Conservation (phyloP, 2,329 filamentous ascomycete genomes). For the Zymoseptoria tritici region DNA sequence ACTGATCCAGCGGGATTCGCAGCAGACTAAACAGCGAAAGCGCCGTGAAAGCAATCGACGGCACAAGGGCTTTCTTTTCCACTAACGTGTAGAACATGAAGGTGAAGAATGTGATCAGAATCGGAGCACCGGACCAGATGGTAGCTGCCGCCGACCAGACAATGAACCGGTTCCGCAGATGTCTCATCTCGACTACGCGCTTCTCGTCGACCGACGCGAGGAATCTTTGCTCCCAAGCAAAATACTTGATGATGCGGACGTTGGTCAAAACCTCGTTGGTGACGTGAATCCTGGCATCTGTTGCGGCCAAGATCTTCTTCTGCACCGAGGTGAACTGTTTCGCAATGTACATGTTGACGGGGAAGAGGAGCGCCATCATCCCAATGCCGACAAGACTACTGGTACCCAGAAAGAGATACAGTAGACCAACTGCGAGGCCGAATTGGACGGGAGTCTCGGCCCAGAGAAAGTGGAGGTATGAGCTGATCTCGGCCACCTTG, state of each 20-base stretch:
- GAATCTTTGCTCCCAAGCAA: slow-evolving; percentile 95
- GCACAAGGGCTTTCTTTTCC: slow-evolving; percentile 80
- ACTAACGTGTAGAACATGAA: slow-evolving; percentile 89
- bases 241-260: slow-evolving; percentile 98
- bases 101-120: slow-evolving; percentile 92
- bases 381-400: slow-evolving; percentile 90
- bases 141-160: slow-evolving; percentile 88
- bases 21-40: slow-evolving; percentile 93
- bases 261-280: slow-evolving; percentile 97
- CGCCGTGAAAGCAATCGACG: slow-evolving; percentile 90
- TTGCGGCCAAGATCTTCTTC: slow-evolving; percentile 84
- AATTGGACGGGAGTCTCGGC: slow-evolving; percentile 86
- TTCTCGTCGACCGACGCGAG: slow-evolving; percentile 82
- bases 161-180: slow-evolving; percentile 74
- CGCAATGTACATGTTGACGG: slow-evolving; percentile 83
- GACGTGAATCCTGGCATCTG: slow-evolving; percentile 89
- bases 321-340: slow-evolving; percentile 78
- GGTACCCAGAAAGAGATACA: slow-evolving; percentile 84
- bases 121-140: slow-evolving; percentile 91
- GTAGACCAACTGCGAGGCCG: slow-evolving; percentile 66
- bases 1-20: slow-evolving; percentile 84
- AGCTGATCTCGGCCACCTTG: slow-evolving; percentile 91
- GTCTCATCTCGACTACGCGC: slow-evolving; percentile 66
- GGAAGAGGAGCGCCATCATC: slow-evolving; percentile 81
- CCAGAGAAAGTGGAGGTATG: slow-evolving; percentile 94